A percentile compares a stretch with the other conserved stretches of the same genome.
Conservation (phyloP, 2,329 filamentous ascomycete genomes). For the Penicillium sp. region DNA sequence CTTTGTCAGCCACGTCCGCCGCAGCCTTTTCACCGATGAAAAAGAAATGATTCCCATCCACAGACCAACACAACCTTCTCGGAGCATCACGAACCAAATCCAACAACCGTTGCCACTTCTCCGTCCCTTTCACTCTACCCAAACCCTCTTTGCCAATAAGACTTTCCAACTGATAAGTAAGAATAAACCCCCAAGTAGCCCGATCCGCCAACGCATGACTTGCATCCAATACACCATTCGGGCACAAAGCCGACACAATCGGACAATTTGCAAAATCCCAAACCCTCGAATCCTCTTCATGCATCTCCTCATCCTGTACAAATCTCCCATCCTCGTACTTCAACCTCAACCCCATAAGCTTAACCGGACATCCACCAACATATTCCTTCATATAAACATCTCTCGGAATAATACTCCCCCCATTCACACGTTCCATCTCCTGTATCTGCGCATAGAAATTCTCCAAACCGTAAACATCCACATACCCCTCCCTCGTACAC, state of each 20-base stretch:
- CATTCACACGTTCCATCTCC: neutral
- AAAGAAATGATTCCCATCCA: neutral
- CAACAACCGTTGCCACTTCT: neutral
- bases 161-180: constrained; percentile 9
- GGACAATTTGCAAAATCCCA: constrained; percentile 11
- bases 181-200: constrained; percentile 16
- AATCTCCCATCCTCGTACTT: neutral
- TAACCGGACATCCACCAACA: neutral
- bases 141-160: neutral
- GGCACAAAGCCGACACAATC: constrained; percentile 6
- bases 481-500: neutral
- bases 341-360: neutral
- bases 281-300: constrained; percentile 10
- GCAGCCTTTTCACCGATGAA: neutral
- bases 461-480: neutral
- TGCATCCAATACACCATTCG: constrained; percentile 7
- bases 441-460: neutral
- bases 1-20: neutral
- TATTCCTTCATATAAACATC: neutral
- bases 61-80: neutral
- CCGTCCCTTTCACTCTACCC: neutral
- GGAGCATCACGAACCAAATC: neutral
- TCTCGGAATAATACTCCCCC: neutral
- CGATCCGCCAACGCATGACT: constrained; percentile 12
- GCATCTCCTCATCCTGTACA: constrained; percentile 7